Evolutionary conservation across 225 moss, liverwort and hornwort species (phyloP).

Genomic region (Marchantia paleacea): DNA sequence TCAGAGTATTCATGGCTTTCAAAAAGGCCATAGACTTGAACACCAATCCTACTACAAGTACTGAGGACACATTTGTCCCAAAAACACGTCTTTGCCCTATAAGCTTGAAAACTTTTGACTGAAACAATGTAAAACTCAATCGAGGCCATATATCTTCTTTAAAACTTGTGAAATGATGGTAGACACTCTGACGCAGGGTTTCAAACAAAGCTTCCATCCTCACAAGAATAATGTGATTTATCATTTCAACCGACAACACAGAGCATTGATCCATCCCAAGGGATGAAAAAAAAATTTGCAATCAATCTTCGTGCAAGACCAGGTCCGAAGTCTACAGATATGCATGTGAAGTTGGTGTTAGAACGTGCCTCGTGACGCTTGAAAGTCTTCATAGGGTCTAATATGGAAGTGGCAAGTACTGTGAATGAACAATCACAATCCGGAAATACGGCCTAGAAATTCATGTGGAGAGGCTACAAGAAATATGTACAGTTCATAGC

Average conservation of each 20-base stretch:
- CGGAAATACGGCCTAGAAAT: not conserved
- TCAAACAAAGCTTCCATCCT: slow-evolving; percentile 21
- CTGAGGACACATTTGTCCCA: too few species aligned
- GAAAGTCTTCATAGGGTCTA: not conserved
- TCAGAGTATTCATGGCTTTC: not conserved
- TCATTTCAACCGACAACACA: not conserved
- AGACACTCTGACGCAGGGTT: slow-evolving; percentile 22
- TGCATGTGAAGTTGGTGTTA: not conserved
- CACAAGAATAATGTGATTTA: not conserved
- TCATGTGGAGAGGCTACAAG: slow-evolving; percentile 27
- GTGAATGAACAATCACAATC: slow-evolving; percentile 6
- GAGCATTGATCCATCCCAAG: slow-evolving; percentile 4
- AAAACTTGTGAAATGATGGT: not conserved
- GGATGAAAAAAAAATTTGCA: not conserved
- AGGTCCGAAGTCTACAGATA: slow-evolving; percentile 12
- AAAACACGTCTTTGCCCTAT: not conserved
- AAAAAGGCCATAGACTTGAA: not conserved
- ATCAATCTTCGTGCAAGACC: not conserved
- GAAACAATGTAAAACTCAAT: slow-evolving; percentile 15
- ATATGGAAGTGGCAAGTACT: slow-evolving; percentile 15
- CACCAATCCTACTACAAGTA: not conserved
- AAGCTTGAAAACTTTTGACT: slow-evolving; percentile 14
- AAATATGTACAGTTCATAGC: slow-evolving; percentile 38
- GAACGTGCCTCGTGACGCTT: slow-evolving; percentile 7
- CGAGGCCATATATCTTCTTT: slow-evolving; percentile 4